Percentiles rank a stretch among this genome's conserved stretches.
Conservation (phyloP, 225 moss, liverwort and hornwort species). For the Pseudisothecium myosuroides region DNA sequence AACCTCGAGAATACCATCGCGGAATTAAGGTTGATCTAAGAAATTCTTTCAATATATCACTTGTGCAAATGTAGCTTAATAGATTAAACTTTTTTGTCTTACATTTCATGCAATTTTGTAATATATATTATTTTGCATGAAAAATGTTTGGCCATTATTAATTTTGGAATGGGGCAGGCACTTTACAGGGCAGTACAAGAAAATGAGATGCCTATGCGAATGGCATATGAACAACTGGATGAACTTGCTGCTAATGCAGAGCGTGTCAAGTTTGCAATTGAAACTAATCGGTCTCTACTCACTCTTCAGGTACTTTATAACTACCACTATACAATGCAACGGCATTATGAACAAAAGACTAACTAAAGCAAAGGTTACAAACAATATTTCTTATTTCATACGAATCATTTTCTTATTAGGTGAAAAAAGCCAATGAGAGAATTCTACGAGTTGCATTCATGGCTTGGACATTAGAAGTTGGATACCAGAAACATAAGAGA, state of each 20-base stretch:
- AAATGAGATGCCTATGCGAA: conserved; percentile 73
- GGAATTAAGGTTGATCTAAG: conserved; percentile 45
- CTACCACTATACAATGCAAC: not conserved
- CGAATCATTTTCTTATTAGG: conserved; percentile 13
- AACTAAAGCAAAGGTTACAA: rapidly evolving
- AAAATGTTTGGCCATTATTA: not conserved
- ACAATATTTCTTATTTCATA: not conserved
- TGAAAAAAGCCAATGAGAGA: conserved; percentile 64
- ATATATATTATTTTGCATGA: not conserved
- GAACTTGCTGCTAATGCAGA: conserved; percentile 89
- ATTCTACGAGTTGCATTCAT: conserved; percentile 74
- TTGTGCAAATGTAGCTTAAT: not conserved
- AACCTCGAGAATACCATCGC: conserved; percentile 31
- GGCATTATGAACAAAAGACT: not conserved
- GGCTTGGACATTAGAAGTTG: conserved; percentile 67
- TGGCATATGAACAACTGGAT: conserved; percentile 86
- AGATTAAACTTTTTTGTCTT: not conserved
- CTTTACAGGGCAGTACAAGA: conserved; percentile 64
- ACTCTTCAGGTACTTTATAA: conserved; percentile 51
- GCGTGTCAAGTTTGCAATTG: conserved; percentile 71
- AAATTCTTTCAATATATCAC: not conserved
- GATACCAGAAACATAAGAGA: conserved; percentile 53
- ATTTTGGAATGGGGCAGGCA: conserved; percentile 29
- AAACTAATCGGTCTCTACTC: conserved; percentile 61
- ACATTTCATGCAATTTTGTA: not conserved